Base-by-base conservation (phyloP, 306 rosid species). In the Vigna angularis region DNA sequence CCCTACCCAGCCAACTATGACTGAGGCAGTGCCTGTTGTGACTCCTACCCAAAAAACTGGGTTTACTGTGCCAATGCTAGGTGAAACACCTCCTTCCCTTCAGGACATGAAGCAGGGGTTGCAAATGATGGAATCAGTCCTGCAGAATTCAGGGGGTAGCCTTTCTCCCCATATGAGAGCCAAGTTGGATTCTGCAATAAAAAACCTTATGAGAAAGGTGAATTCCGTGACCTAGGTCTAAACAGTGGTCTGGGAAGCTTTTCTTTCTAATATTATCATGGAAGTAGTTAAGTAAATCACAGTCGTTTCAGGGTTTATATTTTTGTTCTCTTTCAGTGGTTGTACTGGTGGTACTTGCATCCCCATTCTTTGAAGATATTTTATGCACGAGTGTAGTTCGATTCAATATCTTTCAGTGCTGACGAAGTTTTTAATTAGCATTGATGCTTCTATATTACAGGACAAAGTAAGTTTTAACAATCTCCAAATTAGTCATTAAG, bases 61-160 rank as follows among this genome's bases (percentile, higher is more conserved):
- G 12, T 61, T 42, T 61, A 26, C 62, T 9, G 5, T 22, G 15
- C 32, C 34, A 22, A 10, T 56, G 62, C 34, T 28, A 4, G 62
- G 34, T 52, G 91, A 69, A 51, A 73, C 83, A 47, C 88, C 82
- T 75, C 78, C 89, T 61, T 57, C 93, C 14, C 88, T 91, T 49
- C 88, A 91, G 50, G 50, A 71, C 71, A 85, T 92, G 20, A 90
- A 76, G 85, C 87, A 90, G 70, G 89, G 87, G 71, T 90, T 92
- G 83, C 90, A 88, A 87, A 85, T 75, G 90, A 94, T 92, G 98
- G 78, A 89, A 45, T 84, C 90, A 45, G 78, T 82, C 82, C 84
- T 90, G 67, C 92, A 92, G 87, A 89, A 82, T 42, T 88, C 94
- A 0, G 97, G 98, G 26, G 81, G 84, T 71, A 86, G 68, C 70